Evolutionary conservation across 192 early-diverging fungal genomes (phyloP).

Genomic region (Coemansia sp.): DNA sequence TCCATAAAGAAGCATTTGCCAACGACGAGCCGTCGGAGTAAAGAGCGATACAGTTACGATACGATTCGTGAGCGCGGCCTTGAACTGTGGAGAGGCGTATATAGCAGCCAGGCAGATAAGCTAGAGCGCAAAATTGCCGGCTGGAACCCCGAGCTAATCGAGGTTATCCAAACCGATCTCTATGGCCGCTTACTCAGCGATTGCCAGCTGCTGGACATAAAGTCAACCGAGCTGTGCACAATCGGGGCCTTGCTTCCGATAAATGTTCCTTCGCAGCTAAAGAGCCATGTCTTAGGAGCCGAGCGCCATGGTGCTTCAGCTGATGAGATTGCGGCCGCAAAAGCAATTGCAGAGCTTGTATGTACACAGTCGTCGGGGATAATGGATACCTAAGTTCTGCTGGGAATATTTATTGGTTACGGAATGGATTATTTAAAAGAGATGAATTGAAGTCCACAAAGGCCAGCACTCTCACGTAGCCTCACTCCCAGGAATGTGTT

Average conservation of each 20-base stretch:
- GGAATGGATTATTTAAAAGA: too few species aligned
- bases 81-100: slow-evolving; percentile 24
- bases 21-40: background rate
- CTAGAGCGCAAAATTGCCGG: slow-evolving; percentile 21
- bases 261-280: slow-evolving; percentile 35
- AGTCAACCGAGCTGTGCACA: slow-evolving; percentile 31
- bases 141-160: slow-evolving; percentile 36
- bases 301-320: slow-evolving; percentile 17
- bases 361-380: background rate
- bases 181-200: slow-evolving; percentile 39
- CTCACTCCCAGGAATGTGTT: too few species aligned
- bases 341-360: slow-evolving; percentile 9
- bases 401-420: too few species aligned
- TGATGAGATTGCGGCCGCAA: slow-evolving; percentile 21
- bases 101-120: slow-evolving; percentile 31
- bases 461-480: too few species aligned
- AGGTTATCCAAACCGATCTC: slow-evolving; percentile 40
- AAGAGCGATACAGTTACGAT: slow-evolving; percentile 18
- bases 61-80: slow-evolving; percentile 13
- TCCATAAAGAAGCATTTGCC: slow-evolving; percentile 5
- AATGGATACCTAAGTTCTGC: background rate
- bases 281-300: slow-evolving; percentile 35
- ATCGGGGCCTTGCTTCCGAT: slow-evolving; percentile 27
- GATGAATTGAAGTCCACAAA: too few species aligned
- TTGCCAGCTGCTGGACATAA: slow-evolving; percentile 16